A percentile compares a stretch with the other conserved stretches of the same genome.
Evolutionary conservation across 78 protist genomes (phyloP).

Genomic region (Creolimax fragrantissima): DNA sequence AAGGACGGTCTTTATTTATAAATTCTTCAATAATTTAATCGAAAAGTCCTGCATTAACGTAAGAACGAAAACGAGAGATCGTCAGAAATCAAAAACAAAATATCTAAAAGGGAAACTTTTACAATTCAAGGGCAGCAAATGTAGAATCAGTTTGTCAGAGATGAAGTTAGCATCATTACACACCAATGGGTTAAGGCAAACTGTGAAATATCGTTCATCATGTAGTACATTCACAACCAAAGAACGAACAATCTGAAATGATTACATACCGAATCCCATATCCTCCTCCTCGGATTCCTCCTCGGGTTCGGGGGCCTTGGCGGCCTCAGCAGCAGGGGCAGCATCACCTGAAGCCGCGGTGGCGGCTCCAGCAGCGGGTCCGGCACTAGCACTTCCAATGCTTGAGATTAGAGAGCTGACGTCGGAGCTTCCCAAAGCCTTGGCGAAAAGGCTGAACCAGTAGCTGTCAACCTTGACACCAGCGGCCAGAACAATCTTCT

Average conservation of each 20-base stretch:
- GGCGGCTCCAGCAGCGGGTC: not conserved
- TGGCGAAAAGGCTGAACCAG: not conserved
- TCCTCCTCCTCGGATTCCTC: not conserved
- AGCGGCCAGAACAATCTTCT: constrained; percentile 1
- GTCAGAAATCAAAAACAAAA: too few species aligned
- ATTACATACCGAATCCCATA: not conserved
- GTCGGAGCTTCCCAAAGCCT: not conserved
- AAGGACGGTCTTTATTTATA: too few species aligned
- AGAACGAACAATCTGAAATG: too few species aligned
- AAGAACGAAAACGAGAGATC: not conserved
- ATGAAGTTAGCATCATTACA: not conserved
- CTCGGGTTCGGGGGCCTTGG: not conserved
- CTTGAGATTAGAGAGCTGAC: not conserved
- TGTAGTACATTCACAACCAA: not conserved
- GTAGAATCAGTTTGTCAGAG: not conserved
- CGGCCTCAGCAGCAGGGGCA: not conserved
- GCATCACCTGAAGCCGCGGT: not conserved
- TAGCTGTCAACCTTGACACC: not conserved
- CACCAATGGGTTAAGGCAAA: not conserved
- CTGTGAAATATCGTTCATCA: not conserved
- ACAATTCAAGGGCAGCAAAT: too few species aligned
- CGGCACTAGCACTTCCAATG: not conserved
- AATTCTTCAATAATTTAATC: not conserved
- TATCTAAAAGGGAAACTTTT: too few species aligned
- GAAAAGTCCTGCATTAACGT: not conserved